Evolutionary conservation across 345 rosid species (phyloP), one percentile per base, ranked within the genome.

Genomic region (Excoecaria agallocha): DNA sequence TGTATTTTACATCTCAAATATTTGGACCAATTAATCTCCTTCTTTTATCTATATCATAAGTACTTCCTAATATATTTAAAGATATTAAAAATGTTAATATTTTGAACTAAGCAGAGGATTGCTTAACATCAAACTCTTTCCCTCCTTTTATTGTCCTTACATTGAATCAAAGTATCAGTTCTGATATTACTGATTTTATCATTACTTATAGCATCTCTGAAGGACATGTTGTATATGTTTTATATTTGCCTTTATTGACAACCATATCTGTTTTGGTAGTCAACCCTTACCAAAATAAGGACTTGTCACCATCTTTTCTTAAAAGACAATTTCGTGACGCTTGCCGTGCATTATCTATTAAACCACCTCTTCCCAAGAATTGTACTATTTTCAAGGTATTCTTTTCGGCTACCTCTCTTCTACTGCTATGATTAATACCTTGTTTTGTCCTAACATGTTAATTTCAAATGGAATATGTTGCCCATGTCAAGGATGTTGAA

Each of bases 31-130:
- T 84, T 93, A 39, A 82, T 89, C 80, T 85, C 95, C 73, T 89
- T 86, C 86, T 83, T 94, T 73, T 92, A 92, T 88, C 80, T 94
- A 79, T 94, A 92, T 82, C 88, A 86, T 78, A 94, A 97, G 98
- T 92, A 88, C 76, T 62, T 72, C 15, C 10, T 49, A 22, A 45
- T 56, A 62, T 30, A 19, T 52, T 17, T 48, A 10, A 60, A 63
- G 77, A 58, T 57, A 54, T 58, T 52, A 48, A 2, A 2, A 30
- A 49, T 80, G 72, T 58, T 52, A 65, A 46, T 41, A 74, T 13
- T 22, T 30, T 35, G 19, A 24, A 30, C 39, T n/a, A 59, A 56
- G 52, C 25, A 20, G 73, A 25, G 43, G 6, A 20, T 54, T 78
- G 55, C 11, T 35, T 22, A 35, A 51, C 49, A 16, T 48, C 24